Evolutionary conservation across 1,284 basidiomycete species (phyloP).

Genomic region (Wallemia mellicola): DNA sequence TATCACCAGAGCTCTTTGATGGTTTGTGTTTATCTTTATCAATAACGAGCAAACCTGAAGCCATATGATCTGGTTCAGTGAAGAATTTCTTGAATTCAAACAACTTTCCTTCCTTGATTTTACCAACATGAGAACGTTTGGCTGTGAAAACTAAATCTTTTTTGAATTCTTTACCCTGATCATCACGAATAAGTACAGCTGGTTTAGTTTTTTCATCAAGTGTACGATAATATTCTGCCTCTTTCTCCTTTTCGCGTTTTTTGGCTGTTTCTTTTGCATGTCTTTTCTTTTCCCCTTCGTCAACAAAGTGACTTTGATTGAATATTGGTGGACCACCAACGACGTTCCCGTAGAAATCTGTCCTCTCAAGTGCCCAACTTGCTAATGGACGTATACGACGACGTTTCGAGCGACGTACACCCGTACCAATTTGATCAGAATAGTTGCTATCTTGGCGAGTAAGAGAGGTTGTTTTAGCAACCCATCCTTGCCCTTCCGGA

Average conservation of each 20-base stretch:
- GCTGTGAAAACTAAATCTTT: not conserved
- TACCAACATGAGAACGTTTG: slow-evolving; percentile 7
- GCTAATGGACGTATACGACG: not conserved
- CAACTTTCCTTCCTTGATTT: slow-evolving; percentile 29
- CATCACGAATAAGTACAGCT: no score
- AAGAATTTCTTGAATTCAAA: slow-evolving; percentile 84
- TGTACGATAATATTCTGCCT: no score
- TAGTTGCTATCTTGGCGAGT: no score
- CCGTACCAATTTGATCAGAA: not conserved
- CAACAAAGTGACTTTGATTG: no score
- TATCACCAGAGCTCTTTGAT: slow-evolving; percentile 66
- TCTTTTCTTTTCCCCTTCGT: no score
- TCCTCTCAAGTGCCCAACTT: not conserved
- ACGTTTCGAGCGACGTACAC: not conserved
- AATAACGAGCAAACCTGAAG: slow-evolving; percentile 58
- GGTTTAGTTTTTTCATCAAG: no score
- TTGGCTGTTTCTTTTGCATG: no score
- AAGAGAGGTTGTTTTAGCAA: no score
- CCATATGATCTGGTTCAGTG: slow-evolving; percentile 67
- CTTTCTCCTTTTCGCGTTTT: no score
- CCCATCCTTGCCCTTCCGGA: not conserved
- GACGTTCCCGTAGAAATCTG: slow-evolving; percentile 2
- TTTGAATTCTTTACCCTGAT: no score
- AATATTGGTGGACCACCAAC: slow-evolving; percentile 2
- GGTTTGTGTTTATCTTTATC: slow-evolving; percentile 51